Evolutionary conservation across 2,329 filamentous ascomycete species (phyloP).

Genomic region (Talaromyces pinophilus): DNA sequence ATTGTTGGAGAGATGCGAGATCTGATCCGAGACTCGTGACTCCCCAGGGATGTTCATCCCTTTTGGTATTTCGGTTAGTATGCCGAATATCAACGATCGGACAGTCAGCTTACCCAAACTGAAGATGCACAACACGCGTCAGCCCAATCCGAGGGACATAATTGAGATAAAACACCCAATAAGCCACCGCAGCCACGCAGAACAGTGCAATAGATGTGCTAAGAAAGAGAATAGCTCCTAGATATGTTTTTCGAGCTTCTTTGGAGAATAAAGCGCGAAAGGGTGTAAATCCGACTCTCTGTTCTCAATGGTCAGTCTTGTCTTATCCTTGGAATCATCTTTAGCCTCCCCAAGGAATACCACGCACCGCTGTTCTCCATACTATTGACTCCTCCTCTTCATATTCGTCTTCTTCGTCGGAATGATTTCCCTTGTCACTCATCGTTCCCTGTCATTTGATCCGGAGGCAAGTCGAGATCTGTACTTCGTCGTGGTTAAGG

Average conservation of each 20-base stretch:
- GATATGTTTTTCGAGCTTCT: slow-evolving; percentile 63
- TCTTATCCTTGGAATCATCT: background rate
- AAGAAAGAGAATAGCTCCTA: slow-evolving; percentile 59
- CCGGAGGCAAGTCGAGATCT: background rate
- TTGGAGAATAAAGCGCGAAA: slow-evolving; percentile 60
- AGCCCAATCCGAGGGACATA: slow-evolving; percentile 69
- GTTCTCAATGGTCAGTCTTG: slow-evolving; percentile 17
- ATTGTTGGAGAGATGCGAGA: slow-evolving; percentile 72
- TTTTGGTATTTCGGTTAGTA: slow-evolving; percentile 25
- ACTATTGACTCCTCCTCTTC: slow-evolving; percentile 10
- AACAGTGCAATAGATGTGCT: slow-evolving; percentile 58
- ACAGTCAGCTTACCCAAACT: slow-evolving; percentile 57
- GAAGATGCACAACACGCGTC: slow-evolving; percentile 63
- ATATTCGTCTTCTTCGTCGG: slow-evolving; percentile 15
- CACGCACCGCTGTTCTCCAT: slow-evolving; percentile 15
- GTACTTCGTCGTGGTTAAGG: background rate
- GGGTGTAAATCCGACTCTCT: slow-evolving; percentile 58
- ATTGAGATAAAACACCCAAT: slow-evolving; percentile 67
- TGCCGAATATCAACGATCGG: slow-evolving; percentile 13
- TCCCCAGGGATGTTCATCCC: slow-evolving; percentile 55
- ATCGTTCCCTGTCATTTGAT: slow-evolving; percentile 9
- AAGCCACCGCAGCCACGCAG: slow-evolving; percentile 60
- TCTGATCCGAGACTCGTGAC: slow-evolving; percentile 52
- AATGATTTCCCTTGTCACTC: slow-evolving; percentile 15
- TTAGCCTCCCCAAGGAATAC: background rate